These are phyloP conservation scores for Diaporthe sp. DNA, from an alignment of 2,329 filamentous ascomycete species.

Conservation along the genomic window DNA sequence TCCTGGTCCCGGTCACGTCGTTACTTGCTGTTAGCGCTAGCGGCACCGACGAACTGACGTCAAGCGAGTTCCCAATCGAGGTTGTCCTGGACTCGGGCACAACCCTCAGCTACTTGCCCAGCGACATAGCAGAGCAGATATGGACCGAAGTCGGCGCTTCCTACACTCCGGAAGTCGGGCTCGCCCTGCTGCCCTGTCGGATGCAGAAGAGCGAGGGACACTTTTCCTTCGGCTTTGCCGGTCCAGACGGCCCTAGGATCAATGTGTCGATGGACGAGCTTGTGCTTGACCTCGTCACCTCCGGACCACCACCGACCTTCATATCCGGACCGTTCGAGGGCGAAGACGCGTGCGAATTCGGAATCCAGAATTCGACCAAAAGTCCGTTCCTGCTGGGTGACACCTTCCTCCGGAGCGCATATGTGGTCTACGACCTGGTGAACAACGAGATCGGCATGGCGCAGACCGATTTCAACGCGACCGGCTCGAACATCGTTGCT, in stretches of 20 bases:
- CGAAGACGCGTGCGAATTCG: conserved; percentile 65
- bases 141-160: conserved; percentile 68
- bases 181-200: conserved; percentile 65
- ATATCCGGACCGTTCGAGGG: conserved; percentile 57
- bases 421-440: conserved; percentile 70
- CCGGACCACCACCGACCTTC: conserved; percentile 51
- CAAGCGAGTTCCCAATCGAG: conserved; percentile 60
- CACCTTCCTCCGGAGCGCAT: conserved; percentile 70
- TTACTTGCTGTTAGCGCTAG: conserved; percentile 60
- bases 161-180: conserved; percentile 52
- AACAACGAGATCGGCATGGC: conserved; percentile 70
- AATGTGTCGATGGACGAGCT: conserved; percentile 68
- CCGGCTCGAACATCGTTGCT: conserved; percentile 60
- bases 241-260: conserved; percentile 60
- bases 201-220: conserved; percentile 58
- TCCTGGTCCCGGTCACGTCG: conserved; percentile 62
- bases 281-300: conserved; percentile 60
- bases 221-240: conserved; percentile 68
- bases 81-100: conserved; percentile 82
- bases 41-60: conserved; percentile 62
- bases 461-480: conserved; percentile 67
- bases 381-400: conserved; percentile 65
- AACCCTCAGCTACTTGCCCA: conserved; percentile 78
- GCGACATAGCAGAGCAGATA: conserved; percentile 65
- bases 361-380: conserved; percentile 64